Evolutionary conservation across 257 asterid genomes (phyloP).

Genomic region (Euphrasia confusa): DNA sequence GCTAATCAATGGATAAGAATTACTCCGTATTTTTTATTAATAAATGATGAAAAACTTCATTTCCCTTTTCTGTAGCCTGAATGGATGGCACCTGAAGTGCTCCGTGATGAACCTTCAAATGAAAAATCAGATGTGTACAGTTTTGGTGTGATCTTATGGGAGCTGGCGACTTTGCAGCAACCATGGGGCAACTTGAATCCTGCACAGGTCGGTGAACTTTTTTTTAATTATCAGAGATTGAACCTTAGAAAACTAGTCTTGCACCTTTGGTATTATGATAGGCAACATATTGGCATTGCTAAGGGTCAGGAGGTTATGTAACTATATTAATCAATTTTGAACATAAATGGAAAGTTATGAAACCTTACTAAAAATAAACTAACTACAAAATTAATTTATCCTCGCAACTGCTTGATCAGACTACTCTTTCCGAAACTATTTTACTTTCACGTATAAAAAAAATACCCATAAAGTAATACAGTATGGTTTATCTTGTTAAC

Average conservation of each 20-base stretch:
- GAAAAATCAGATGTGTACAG: slow-evolving; percentile 95
- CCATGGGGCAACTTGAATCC: slow-evolving; percentile 90
- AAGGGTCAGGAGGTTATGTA: slow-evolving; percentile 6
- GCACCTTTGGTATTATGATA: slow-evolving; percentile 11
- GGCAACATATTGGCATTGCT: slow-evolving; percentile 9
- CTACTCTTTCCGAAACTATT: background rate
- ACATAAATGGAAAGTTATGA: slow-evolving; percentile 5
- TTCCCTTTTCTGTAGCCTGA: slow-evolving; percentile 61
- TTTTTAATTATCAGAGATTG: slow-evolving; percentile 10
- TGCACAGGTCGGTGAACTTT: slow-evolving; percentile 67
- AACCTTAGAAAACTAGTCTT: slow-evolving; percentile 3
- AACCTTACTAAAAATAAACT: background rate
- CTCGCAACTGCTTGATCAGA: background rate
- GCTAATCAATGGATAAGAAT: slow-evolving; percentile 14
- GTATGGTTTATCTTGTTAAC: background rate
- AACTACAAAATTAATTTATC: background rate
- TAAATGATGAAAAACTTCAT: background rate
- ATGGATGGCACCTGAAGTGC: slow-evolving; percentile 99
- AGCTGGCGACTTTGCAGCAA: slow-evolving; percentile 77
- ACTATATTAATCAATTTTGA: background rate
- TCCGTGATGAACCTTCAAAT: slow-evolving; percentile 93
- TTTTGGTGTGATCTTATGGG: slow-evolving; percentile 96
- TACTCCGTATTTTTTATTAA: background rate
- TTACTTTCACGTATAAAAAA: background rate
- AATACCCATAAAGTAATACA: background rate